Evolutionary conservation across 495 filamentous ascomycete genomes (phyloP), one percentile per base, ranked within the genome.

Genomic region (Penicillium egyptiacum): DNA sequence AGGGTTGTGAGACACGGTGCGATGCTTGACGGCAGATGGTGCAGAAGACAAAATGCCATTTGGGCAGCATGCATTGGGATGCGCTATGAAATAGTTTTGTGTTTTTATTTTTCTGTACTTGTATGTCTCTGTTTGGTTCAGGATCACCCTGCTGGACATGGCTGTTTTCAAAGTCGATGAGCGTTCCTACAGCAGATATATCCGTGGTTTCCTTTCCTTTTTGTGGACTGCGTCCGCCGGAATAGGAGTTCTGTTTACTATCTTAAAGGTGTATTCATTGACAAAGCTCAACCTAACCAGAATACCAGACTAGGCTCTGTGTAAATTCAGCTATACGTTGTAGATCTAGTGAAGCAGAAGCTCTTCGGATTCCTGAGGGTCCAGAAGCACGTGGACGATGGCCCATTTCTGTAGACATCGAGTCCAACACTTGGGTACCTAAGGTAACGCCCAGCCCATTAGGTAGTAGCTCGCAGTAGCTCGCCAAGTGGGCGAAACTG

Each of bases 31-130:
- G 54, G 54, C 64, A 37, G 48, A 51, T 44, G 56, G 39, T 48
- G 58, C 30, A 43, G 26, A 56, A 56, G 35, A 56, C 39, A 47
- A 46, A 47, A 47, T 55, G 42, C 42, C 47, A 56, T 42, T 58
- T 41, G 56, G 54, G 49, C 56, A 35, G 59, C 33, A 42, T 57
- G 60, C 60, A 63, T 61, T 66, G 62, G 63, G 61, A 70, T 58
- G 67, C 55, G 67, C 57, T 50, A 70, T 52, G 67, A 68, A 42
- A 45, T 56, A 56, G 43, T 48, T 48, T 63, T 56, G 14, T 57
- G 58, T 49, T 48, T 47, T 56, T 66, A 55, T 53, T 41, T 37
- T 49, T 33, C 52, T 69, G 66, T 69, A 69, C 55, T 67, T 62
- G 61, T 69, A 69, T 60, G 56, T 55, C 60, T 66, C 47, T 26